Evolutionary conservation across 495 filamentous ascomycete genomes (phyloP), one percentile per base, ranked within the genome.

Genomic region (Podospora pseudocomata): DNA sequence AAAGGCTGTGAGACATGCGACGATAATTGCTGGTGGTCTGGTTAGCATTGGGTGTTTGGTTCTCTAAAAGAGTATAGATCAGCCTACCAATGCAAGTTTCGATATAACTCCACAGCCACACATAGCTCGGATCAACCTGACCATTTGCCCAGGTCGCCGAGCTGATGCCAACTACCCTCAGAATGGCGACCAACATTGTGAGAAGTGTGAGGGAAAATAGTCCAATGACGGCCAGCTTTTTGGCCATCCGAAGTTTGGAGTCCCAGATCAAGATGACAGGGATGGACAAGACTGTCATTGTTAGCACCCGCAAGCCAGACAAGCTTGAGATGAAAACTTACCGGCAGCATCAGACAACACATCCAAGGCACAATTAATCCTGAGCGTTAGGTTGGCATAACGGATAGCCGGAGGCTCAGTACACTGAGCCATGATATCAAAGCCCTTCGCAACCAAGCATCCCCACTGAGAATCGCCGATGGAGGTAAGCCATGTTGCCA

Each of bases 261-360:
- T 49, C 61, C 61, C 61, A 63, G 18, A 63, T 49, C 13, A 63
- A n/a, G 19, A 63, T 28, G 32, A 63, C 19, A 3, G 61, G 61
- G 7, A 63, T 20, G 30, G 30, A 20, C 30, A 44, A 11, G 0
- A 63, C 61, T 63, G 20, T 39, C n/a, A 44, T 9, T 19, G 30
- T 39, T 49, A 63, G 61, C 18, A 23, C 1, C 4, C 0, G 18
- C 2, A 5, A 19, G 4, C 4, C 18, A 6, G n/a, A n/a, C 0
- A 23, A 32, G 7, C 0, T 27, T 32, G 4, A 32, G 23, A n/a
- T 9, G 15, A 44, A 19, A 5, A 23, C 61, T 63, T 63, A 63
- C 61, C 30, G 5, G 30, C 27, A 23, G 30, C 27, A 27, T 63
- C 61, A 39, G 61, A 63, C 28, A 32, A 39, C 9, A 63, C 61